Percentiles rank a stretch among this genome's conserved stretches.
Conservation (phyloP, 1,139 yeast species). For the Casaregolazyma lundiana region DNA sequence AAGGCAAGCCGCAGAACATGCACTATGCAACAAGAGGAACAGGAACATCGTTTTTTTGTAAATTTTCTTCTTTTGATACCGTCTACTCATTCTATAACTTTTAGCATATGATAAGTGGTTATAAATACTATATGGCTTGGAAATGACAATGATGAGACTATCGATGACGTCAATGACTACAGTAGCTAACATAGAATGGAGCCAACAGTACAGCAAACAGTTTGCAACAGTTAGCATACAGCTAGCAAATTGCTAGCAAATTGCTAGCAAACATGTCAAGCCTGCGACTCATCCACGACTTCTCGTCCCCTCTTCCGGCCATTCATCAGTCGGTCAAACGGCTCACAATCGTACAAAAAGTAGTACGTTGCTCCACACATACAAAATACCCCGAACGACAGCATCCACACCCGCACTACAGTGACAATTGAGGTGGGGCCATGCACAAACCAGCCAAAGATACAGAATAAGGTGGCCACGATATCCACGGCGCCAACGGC, state of each 20-base stretch:
- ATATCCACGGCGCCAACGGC: constrained; percentile 66
- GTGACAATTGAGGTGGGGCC: constrained; percentile 67
- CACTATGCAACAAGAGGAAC: not conserved
- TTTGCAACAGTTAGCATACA: too few species aligned
- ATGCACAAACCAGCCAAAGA: constrained; percentile 69
- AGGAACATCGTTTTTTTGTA: not conserved
- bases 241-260: too few species aligned
- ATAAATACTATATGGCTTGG: too few species aligned
- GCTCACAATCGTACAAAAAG: constrained; percentile 72
- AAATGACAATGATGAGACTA: too few species aligned
- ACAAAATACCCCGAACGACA: constrained; percentile 69
- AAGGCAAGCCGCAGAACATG: not conserved
- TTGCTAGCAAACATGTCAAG: too few species aligned
- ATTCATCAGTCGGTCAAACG: constrained; percentile 90
- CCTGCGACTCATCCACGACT: not conserved
- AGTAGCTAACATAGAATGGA: too few species aligned
- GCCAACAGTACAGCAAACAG: too few species aligned
- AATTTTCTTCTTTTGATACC: not conserved
- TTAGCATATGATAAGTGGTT: too few species aligned
- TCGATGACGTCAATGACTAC: too few species aligned
- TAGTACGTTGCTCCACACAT: constrained; percentile 66
- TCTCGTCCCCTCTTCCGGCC: constrained; percentile 50
- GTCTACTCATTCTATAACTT: too few species aligned
- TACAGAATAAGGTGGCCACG: constrained; percentile 64
- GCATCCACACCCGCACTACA: constrained; percentile 63